Base-by-base conservation (phyloP, 495 filamentous ascomycete species). In the Clohesyomyces aquaticus region DNA sequence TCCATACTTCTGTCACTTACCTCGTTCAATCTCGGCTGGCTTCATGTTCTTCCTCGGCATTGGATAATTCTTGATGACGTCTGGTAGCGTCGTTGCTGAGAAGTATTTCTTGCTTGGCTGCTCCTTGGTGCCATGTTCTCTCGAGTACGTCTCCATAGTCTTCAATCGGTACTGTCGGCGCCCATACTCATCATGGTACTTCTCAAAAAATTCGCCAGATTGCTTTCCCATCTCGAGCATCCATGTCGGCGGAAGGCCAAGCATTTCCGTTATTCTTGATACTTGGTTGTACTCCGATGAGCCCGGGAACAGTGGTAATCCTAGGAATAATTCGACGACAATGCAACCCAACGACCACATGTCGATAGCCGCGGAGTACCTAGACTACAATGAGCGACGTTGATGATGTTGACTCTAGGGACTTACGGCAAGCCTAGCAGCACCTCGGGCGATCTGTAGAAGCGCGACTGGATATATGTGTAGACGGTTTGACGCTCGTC, bases 21-120 rank as follows among this genome's bases (percentile, higher is more conserved):
- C 95, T 88, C 94, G 81, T 59, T 99, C 95, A 62, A 98, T 86
- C 75, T 99, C 95, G 64, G 86, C 86, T 66, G 88, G 95, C 78
- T 99, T 99, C 95, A 99, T 99, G 66, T 97, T 96, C 78, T 99
- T 99, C 72, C 95, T 80, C 27, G 95, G 95, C 93, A 99, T 96
- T 35, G 94, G 87, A 73, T 99, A 99, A 64, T 88, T 90, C 71
- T 94, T 88, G 75, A 99, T 97, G 65, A 99, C 98, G 59, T 98
- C 95, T 16, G 95, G 92, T 51, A 99, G 75, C 1, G 92, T 96
- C 28, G 85, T 96, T 2, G 93, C 91, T 68, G 89, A 86, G 78
- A 99, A 99, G 75, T 99, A 99, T 76, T 97, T 98, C 82, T 99
- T 99, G 82, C 95, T 98, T 43, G 95, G 95, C 75, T 97, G 94